phyloP scores from a whole-genome alignment of 495 filamentous ascomycete genomes.

The Letharia lupina region DNA sequence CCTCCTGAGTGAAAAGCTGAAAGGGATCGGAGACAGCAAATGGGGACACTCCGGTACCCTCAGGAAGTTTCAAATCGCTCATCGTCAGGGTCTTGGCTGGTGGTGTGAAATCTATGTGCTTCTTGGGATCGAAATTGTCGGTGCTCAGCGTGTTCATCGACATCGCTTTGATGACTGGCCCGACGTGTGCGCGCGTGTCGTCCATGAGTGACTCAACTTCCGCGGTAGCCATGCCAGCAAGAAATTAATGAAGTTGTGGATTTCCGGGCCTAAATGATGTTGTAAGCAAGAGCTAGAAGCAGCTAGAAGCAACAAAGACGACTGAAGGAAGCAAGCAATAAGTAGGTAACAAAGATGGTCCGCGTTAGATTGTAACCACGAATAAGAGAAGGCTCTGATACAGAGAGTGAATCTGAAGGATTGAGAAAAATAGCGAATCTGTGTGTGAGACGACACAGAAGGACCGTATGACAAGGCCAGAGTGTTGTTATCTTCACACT shows the following conservation, averaged over 20 bases:
- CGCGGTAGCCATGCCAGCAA: constrained; percentile 23
- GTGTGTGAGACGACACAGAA: neutral
- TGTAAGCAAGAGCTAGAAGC: neutral
- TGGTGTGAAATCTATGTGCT: constrained; percentile 48
- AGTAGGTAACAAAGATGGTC: neutral
- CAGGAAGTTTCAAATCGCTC: constrained; percentile 49
- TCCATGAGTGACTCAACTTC: constrained; percentile 18
- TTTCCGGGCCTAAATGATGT: neutral
- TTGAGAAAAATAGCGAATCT: neutral
- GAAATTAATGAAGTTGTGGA: neutral
- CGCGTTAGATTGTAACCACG: neutral
- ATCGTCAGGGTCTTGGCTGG: constrained; percentile 49
- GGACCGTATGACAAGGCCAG: neutral
- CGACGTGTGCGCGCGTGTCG: constrained; percentile 18
- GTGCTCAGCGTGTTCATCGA: constrained; percentile 12
- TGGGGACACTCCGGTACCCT: constrained; percentile 51
- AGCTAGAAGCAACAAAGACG: neutral
- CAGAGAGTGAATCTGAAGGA: neutral
- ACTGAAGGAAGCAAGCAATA: neutral
- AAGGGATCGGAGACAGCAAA: constrained; percentile 68
- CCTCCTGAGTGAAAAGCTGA: constrained; percentile 59
- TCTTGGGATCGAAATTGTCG: constrained; percentile 42
- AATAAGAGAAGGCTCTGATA: neutral
- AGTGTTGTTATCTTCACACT: neutral
- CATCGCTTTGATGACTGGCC: constrained; percentile 25